Conservation (phyloP, 805 yeast species). For the Lipomyces lipofer region DNA sequence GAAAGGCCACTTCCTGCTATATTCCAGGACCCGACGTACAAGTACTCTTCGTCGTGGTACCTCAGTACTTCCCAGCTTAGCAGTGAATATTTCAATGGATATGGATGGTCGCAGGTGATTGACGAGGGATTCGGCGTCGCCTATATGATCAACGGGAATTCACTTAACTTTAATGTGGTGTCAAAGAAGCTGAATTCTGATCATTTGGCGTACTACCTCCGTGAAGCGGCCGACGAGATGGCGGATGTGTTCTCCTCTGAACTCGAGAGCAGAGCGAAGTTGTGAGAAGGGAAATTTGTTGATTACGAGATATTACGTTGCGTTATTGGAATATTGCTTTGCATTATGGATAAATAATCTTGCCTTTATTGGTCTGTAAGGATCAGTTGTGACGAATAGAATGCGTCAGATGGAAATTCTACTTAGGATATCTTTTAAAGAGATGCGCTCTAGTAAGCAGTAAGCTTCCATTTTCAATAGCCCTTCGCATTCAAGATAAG, state of each 20-base stretch:
- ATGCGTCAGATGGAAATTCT: too few species aligned
- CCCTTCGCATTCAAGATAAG: too few species aligned
- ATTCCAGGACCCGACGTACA: constrained; percentile 72
- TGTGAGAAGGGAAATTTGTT: too few species aligned
- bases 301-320: background rate
- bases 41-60: constrained; percentile 81
- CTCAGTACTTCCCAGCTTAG: constrained; percentile 87
- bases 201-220: constrained; percentile 62
- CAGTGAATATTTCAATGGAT: constrained; percentile 80
- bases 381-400: too few species aligned
- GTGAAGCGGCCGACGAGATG: constrained; percentile 79
- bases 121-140: constrained; percentile 94
- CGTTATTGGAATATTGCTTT: background rate
- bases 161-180: constrained; percentile 82
- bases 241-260: constrained; percentile 56
- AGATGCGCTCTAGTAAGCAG: too few species aligned
- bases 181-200: constrained; percentile 58
- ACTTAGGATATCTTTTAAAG: too few species aligned
- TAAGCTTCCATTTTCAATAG: too few species aligned
- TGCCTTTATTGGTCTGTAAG: too few species aligned
- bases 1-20: constrained; percentile 64
- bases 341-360: background rate
- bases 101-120: constrained; percentile 95
- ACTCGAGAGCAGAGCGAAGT: constrained; percentile 40
- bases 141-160: constrained; percentile 84